Evolutionary conservation across 2,329 filamentous ascomycete genomes (phyloP), one percentile per base, ranked within the genome.

Genomic region (Colletotrichum ledebouriae): DNA sequence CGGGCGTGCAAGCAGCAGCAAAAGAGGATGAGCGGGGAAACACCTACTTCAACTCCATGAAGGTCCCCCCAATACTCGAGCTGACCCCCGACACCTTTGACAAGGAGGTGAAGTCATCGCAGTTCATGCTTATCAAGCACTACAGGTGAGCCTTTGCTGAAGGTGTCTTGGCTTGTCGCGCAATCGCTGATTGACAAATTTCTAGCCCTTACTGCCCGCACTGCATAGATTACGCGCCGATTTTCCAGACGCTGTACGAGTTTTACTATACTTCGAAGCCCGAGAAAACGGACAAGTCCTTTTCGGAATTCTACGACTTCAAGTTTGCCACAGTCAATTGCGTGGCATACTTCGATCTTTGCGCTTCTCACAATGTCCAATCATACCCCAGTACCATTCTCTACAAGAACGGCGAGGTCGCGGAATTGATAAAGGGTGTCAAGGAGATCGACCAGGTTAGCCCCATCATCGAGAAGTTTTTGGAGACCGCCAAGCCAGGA

Each of bases 221-320:
- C 79, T 98, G 94, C 82, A 86, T 86, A 77, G 84, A 86, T 57
- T 92, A 94, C 75, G 94, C 93, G 59, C 96, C 96, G 7, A 90
- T 89, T 58, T 98, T 89, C 85, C 94, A 98, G 80, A 98, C 94
- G 5, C 80, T 95, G 13, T 97, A 98, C 84, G 96, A 99, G 82
- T 98, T 90, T 80, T 99, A 98, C 83, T 84, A 93, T 82, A 98
- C 94, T 42, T 96, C 93, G 42, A 90, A 94, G 74, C 91, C 92
- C 15, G 74, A 83, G 78, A 80, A 86, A 81, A 73, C 84, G 77
- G 71, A 88, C 81, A 81, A 85, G 46, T 80, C 81, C 33, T 98
- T 98, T 76, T 89, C 90, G 37, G 85, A 90, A 62, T 96, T 90
- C 78, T 98, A 98, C 80, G 89, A 95, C 79, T 95, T 97, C 79